Conservation (phyloP, 345 rosid genomes). For the Citrus unshiu region DNA sequence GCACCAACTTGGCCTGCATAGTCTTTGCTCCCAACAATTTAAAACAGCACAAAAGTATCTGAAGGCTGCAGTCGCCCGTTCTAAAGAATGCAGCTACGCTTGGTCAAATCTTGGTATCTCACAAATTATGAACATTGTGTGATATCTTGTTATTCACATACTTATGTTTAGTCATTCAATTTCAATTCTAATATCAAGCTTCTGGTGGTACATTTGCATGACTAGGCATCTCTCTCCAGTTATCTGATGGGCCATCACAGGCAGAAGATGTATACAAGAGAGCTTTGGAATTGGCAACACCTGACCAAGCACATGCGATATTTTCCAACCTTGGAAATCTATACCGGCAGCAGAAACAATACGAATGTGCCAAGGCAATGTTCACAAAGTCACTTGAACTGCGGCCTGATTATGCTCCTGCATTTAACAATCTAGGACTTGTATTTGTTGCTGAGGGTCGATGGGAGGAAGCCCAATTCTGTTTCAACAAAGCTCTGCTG, state of each 20-base stretch:
- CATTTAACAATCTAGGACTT: constrained; percentile 90
- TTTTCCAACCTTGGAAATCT: constrained; percentile 93
- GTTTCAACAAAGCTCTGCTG: constrained; percentile 66
- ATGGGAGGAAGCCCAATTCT: constrained; percentile 88
- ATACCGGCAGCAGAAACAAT: constrained; percentile 70
- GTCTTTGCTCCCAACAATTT: constrained; percentile 72
- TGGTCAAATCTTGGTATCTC: constrained; percentile 88
- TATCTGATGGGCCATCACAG: constrained; percentile 60
- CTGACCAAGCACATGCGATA: constrained; percentile 61
- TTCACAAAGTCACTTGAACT: constrained; percentile 79
- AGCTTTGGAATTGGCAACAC: constrained; percentile 57
- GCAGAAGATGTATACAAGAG: constrained; percentile 66
- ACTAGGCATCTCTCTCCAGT: constrained; percentile 75
- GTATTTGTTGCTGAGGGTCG: constrained; percentile 82
- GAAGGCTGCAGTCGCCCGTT: constrained; percentile 67
- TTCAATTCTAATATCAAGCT: background rate
- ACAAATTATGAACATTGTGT: background rate
- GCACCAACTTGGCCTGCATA: constrained; percentile 96
- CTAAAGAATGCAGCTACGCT: constrained; percentile 58
- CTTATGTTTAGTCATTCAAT: background rate
- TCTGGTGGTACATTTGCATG: background rate
- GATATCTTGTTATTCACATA: background rate
- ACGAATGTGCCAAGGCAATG: constrained; percentile 88
- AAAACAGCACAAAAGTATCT: constrained; percentile 81
- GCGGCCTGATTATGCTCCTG: constrained; percentile 89